A percentile compares a stretch with the other conserved stretches of the same genome.
These are phyloP conservation scores for Coemansia sp. DNA, from an alignment of 192 early-diverging fungal genomes.

Conservation along the genomic window DNA sequence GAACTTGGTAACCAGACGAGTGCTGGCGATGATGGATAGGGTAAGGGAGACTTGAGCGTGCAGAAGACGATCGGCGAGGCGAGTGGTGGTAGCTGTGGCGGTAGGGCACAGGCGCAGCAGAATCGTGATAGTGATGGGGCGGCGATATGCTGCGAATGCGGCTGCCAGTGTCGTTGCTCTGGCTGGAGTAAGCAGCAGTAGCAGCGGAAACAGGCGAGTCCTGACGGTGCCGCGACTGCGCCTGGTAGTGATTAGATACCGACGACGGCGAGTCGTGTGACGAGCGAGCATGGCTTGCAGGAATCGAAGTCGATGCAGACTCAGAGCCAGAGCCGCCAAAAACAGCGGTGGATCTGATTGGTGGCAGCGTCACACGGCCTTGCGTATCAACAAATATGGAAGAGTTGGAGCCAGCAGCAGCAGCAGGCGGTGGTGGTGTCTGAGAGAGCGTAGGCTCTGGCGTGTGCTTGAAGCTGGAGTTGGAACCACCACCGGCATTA, in stretches of 20 bases:
- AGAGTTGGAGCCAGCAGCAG: neutral
- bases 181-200: neutral
- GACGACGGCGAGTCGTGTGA: neutral
- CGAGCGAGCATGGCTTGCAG: slow-evolving; percentile 2
- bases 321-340: neutral
- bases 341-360: slow-evolving; percentile 21
- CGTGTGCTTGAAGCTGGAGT: neutral
- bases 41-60: neutral
- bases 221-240: neutral
- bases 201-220: neutral
- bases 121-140: neutral
- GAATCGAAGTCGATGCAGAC: too few species aligned
- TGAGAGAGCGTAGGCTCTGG: neutral
- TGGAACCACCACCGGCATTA: neutral
- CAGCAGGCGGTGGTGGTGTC: neutral
- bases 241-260: neutral
- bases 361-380: slow-evolving; percentile 43
- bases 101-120: neutral
- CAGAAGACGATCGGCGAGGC: slow-evolving; percentile 2
- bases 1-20: neutral
- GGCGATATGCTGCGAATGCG: slow-evolving; percentile 3
- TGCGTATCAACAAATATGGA: slow-evolving; percentile 35
- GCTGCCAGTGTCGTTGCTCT: neutral
- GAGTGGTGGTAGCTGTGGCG: neutral
- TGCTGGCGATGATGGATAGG: slow-evolving; percentile 1